Evolutionary conservation across 805 yeast genomes (phyloP).

Genomic region (Saccharomycopsis olivae): DNA sequence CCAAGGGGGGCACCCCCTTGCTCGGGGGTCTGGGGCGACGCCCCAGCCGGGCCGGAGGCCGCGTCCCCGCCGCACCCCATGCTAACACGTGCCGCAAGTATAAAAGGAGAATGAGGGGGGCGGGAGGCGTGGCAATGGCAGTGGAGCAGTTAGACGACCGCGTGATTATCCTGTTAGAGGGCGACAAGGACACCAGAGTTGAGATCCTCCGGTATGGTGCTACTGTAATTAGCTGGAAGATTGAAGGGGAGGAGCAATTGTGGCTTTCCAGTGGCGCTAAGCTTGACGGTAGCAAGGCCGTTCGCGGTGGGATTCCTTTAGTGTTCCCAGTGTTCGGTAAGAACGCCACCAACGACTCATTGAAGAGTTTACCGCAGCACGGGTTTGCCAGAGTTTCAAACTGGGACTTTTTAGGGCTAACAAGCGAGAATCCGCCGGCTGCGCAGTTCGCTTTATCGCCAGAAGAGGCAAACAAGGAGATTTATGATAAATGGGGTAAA

Average conservation of each 20-base stretch:
- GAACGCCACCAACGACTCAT: constrained; percentile 42
- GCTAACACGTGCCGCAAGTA: too few species aligned
- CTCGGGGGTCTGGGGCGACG: too few species aligned
- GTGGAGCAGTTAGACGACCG: constrained; percentile 2
- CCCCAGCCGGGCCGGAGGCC: too few species aligned
- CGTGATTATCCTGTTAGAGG: constrained; percentile 8
- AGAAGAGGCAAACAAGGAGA: constrained; percentile 59
- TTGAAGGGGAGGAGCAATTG: constrained; percentile 64
- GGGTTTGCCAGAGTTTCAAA: constrained; percentile 86
- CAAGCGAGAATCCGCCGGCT: constrained; percentile 56
- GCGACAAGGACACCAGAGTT: constrained; percentile 39
- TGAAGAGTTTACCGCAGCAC: constrained; percentile 78
- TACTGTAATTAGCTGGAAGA: constrained; percentile 72
- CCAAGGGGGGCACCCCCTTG: too few species aligned
- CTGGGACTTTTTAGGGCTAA: constrained; percentile 94
- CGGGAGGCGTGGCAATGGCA: too few species aligned
- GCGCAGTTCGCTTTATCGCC: constrained; percentile 89
- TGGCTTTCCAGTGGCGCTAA: constrained; percentile 75
- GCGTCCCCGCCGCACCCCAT: too few species aligned
- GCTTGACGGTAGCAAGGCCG: constrained; percentile 87
- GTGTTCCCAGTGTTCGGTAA: constrained; percentile 92
- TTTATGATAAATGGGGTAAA: constrained; percentile 48
- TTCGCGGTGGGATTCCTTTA: constrained; percentile 93
- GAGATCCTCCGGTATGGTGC: constrained; percentile 81
- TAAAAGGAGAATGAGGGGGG: too few species aligned